A percentile compares a stretch with the other conserved stretches of the same genome.
These are phyloP conservation scores for Neurospora tetrasperma DNA, from an alignment of 495 filamentous ascomycete genomes.

Conservation along the genomic window DNA sequence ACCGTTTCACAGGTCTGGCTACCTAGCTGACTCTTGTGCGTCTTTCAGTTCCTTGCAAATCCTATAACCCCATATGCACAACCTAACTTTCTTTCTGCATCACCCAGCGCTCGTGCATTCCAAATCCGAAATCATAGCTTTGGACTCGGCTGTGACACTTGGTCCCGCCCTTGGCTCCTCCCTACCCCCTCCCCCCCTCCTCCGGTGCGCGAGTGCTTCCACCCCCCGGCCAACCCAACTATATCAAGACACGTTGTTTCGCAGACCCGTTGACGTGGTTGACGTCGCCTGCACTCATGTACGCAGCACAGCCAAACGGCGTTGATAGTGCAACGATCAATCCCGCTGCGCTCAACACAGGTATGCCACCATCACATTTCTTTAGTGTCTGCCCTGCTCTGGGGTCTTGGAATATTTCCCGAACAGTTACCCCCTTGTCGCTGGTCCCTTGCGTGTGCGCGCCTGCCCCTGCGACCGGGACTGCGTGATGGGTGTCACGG, in stretches of 20 bases:
- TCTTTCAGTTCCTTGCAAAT: not conserved
- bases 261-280: constrained; percentile 34
- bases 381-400: constrained; percentile 2
- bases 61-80: constrained; percentile 22
- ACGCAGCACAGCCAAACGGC: constrained; percentile 46
- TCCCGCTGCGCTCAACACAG: constrained; percentile 44
- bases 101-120: constrained; percentile 36
- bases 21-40: not conserved
- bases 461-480: not conserved
- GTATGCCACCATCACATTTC: constrained; percentile 26
- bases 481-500: not conserved
- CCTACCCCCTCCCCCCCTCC: not conserved
- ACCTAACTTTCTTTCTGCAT: constrained; percentile 21
- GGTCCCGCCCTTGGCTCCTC: not conserved
- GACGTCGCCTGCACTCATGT: constrained; percentile 38
- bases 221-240: constrained; percentile 36
- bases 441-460: constrained; percentile 4
- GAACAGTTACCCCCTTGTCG: constrained; percentile 1
- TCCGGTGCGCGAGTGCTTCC: constrained; percentile 8
- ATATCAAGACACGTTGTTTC: constrained; percentile 49
- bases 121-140: constrained; percentile 21
- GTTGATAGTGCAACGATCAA: constrained; percentile 48
- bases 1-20: not conserved
- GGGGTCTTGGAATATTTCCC: constrained; percentile 5
- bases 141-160: constrained; percentile 17